A percentile compares a stretch with the other conserved stretches of the same genome.
These are phyloP conservation scores for Fusarium coffeatum DNA, from an alignment of 2,329 filamentous ascomycete species.

Conservation along the genomic window DNA sequence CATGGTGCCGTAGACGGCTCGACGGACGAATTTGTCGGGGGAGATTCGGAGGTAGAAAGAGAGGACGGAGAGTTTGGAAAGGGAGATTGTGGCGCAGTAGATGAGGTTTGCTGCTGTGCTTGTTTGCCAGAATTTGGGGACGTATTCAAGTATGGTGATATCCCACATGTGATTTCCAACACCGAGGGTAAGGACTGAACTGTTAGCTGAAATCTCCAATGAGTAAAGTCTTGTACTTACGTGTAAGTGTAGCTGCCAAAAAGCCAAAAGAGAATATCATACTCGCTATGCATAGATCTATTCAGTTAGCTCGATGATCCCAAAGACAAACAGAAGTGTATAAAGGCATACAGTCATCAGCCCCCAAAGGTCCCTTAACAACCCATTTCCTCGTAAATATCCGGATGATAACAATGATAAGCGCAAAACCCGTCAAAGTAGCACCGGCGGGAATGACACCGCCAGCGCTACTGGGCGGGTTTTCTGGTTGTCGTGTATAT, in stretches of 20 bases:
- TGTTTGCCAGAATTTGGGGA: constrained; percentile 45
- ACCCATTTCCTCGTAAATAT: constrained; percentile 47
- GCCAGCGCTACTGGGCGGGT: constrained; percentile 41
- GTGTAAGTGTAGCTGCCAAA: constrained; percentile 37
- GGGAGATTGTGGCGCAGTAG: constrained; percentile 55
- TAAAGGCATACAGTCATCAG: constrained; percentile 50
- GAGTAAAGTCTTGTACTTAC: constrained; percentile 25
- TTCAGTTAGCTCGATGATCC: constrained; percentile 4
- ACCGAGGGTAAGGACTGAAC: constrained; percentile 41
- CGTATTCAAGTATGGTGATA: constrained; percentile 33
- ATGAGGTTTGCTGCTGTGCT: constrained; percentile 54
- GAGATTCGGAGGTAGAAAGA: constrained; percentile 60
- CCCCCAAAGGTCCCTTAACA: constrained; percentile 43
- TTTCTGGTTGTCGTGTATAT: constrained; percentile 36
- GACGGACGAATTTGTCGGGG: constrained; percentile 38
- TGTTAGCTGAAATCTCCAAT: background rate
- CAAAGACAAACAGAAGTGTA: too few relatives aligned
- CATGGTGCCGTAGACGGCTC: constrained; percentile 45
- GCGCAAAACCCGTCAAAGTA: constrained; percentile 40
- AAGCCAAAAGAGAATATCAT: constrained; percentile 44
- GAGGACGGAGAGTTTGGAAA: constrained; percentile 59
- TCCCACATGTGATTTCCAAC: constrained; percentile 50
- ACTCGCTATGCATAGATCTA: constrained; percentile 44
- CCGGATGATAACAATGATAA: constrained; percentile 40
- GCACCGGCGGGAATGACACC: constrained; percentile 41